Evolutionary conservation across 805 yeast species (phyloP).

Genomic region (Isabelozyma heimii): DNA sequence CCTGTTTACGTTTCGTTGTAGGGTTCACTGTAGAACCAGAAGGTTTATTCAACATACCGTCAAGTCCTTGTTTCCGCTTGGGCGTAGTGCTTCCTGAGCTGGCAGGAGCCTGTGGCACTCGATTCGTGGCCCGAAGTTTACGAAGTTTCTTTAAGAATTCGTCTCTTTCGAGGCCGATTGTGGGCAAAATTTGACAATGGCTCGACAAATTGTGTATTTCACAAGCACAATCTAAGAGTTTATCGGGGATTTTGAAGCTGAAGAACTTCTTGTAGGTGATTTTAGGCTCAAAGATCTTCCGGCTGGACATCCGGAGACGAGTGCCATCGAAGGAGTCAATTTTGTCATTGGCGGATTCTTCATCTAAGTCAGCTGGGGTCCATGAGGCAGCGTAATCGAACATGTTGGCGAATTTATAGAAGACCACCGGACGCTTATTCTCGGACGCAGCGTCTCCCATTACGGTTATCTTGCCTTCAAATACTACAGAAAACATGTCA

Average conservation of each 20-base stretch:
- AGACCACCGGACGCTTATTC: constrained; percentile 17
- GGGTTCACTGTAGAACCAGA: neutral
- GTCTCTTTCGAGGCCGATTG: constrained; percentile 22
- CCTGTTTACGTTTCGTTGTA: neutral
- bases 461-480: constrained; percentile 25
- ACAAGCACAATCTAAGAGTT: constrained; percentile 27
- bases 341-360: constrained; percentile 3
- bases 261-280: constrained; percentile 25
- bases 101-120: constrained; percentile 1
- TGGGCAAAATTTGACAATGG: constrained; percentile 22
- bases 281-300: constrained; percentile 17
- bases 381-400: constrained; percentile 28
- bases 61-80: constrained; percentile 1
- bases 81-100: neutral
- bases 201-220: constrained; percentile 20
- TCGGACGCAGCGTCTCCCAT: constrained; percentile 14
- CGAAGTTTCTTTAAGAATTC: constrained; percentile 20
- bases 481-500: constrained; percentile 26
- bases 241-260: constrained; percentile 22
- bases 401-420: constrained; percentile 28
- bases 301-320: constrained; percentile 11
- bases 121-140: constrained; percentile 4
- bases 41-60: constrained; percentile 1
- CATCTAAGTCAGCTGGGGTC: constrained; percentile 21
- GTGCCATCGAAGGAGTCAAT: constrained; percentile 21